Base-by-base conservation (phyloP, 2,329 filamentous ascomycete genomes). In the Shiraia sp. region DNA sequence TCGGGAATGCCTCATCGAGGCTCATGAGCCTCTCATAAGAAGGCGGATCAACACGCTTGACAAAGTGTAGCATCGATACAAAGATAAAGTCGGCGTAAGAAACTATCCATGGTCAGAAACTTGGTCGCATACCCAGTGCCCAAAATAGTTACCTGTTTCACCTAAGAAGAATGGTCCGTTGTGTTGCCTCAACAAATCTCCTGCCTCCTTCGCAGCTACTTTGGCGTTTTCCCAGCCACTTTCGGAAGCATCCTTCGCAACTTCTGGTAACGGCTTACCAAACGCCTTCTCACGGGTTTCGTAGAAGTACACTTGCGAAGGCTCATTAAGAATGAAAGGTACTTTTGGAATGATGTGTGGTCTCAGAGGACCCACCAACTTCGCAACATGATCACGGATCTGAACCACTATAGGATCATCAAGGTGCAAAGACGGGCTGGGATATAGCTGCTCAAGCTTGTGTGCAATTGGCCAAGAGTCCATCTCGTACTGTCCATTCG, bases 111-210 rank as follows among this genome's bases (percentile, higher is more conserved):
- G 4, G 19, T 22, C 24, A 34, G 8, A 32, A 16, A 10, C 13
- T 51, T 17, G 49, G 47, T n/a, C 25, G 17, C 6, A 4, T 13
- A 9, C n/a, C 3, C 12, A 13, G n/a, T 25, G 28, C 4, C 2
- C 9, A 14, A 10, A 6, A 84, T 7, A 45, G 62, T 57, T 28
- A 69, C 67, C 69, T 45, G 73, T 75, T 32, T 76, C 66, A 0
- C 86, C 86, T 46, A 79, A 34, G 40, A 88, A 81, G 59, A 80
- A 88, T 0, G 80, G 79, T 0, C 86, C 85, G 0, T 69, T 59
- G 26, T 78, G 78, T 65, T 82, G 78, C 52, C 76, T 76, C 48
- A 87, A 56, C 39, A 82, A 51, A 16, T 61, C 66, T 0, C 64
- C 70, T 5, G 72, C 35, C 36, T 72, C 63, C 40, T 65, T 59